Base-by-base conservation (phyloP, 1,284 basidiomycete species). In the Heterobasidion parviporum region DNA sequence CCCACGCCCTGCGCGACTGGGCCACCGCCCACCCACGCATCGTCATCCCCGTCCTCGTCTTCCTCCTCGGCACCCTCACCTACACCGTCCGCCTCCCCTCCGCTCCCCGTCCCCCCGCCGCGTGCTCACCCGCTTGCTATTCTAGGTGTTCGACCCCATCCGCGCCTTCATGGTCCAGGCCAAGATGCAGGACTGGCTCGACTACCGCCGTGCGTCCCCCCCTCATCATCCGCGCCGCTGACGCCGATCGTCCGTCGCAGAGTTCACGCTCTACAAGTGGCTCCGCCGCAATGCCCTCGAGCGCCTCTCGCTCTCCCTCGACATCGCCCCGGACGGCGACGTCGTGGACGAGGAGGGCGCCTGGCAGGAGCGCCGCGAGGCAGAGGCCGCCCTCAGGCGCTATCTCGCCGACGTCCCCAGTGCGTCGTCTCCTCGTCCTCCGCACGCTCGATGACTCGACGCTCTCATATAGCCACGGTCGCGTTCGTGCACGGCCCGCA, bases 401-500 rank as follows among this genome's bases (percentile, higher is more conserved):
- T 95, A 93, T 72, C 74, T 96, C 14, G 72, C 74, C 8, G 92
- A 95, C 61, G 71, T 80, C 46, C 92, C 92, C 8, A 76, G 89
- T 84, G 65, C 8, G 76, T 63, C 36, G 41, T 50, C 9, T 2
- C 12, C 44, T 10, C 33, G 6, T 36, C 48, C 20, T 44, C 41
- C 34, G 33, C 10, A n/a, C 10, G 34, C 26, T 46, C 16, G 34
- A 20, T 53, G 12, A 36, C 38, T 33, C 15, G n/a, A 52, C 36
- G 18, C 60, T 15, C n/a, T 51, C 56, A 12, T 12, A 38, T 54
- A 85, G 84, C 70, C 26, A 87, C 86, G 2, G 72, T 89, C 36
- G 77, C 84, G n/a, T 89, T 96, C 60, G 72, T 99, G 18, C 88
- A 95, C 51, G 96, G 96, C 1, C 96, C 96, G 0, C 86, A 89